Conservation (phyloP, 2,329 filamentous ascomycete genomes). For the Colletotrichum sp. region DNA sequence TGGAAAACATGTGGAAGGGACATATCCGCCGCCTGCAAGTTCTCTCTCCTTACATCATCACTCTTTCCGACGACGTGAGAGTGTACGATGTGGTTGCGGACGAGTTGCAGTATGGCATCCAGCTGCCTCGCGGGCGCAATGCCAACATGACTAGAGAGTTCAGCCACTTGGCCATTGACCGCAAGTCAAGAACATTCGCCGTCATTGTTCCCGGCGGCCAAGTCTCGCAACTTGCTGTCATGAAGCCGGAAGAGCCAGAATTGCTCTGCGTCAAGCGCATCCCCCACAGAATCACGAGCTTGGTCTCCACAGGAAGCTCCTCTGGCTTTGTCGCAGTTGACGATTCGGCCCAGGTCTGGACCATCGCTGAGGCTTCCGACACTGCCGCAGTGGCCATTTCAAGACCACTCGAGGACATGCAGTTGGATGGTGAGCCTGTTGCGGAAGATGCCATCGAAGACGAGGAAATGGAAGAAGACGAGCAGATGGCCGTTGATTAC, state of each 20-base stretch:
- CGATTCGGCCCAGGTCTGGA: conserved; percentile 74
- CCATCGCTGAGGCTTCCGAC: conserved; percentile 63
- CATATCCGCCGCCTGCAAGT: conserved; percentile 72
- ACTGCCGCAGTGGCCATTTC: conserved; percentile 56
- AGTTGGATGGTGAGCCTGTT: conserved; percentile 37
- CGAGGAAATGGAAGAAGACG: conserved; percentile 37
- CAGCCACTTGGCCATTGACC: conserved; percentile 75
- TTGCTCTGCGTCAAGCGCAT: conserved; percentile 64
- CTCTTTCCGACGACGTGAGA: conserved; percentile 73
- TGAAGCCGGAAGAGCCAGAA: conserved; percentile 63
- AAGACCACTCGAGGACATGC: conserved; percentile 60
- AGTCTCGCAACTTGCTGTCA: conserved; percentile 67
- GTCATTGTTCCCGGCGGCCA: conserved; percentile 56
- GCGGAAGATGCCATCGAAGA: conserved; percentile 31
- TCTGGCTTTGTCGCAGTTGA: conserved; percentile 80
- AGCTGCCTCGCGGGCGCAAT: conserved; percentile 50
- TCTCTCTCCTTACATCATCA: conserved; percentile 74
- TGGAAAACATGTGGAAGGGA: conserved; percentile 71
- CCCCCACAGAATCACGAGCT: conserved; percentile 65
- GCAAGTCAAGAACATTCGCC: conserved; percentile 68
- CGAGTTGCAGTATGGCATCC: conserved; percentile 70
- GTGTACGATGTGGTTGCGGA: conserved; percentile 88
- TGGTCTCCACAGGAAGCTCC: conserved; percentile 67
- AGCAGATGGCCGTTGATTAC: conserved; percentile 46
- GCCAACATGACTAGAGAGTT: conserved; percentile 42